phyloP scores from a whole-genome alignment of 106 monocot genomes.

The Phalaenopsis aphrodite region DNA sequence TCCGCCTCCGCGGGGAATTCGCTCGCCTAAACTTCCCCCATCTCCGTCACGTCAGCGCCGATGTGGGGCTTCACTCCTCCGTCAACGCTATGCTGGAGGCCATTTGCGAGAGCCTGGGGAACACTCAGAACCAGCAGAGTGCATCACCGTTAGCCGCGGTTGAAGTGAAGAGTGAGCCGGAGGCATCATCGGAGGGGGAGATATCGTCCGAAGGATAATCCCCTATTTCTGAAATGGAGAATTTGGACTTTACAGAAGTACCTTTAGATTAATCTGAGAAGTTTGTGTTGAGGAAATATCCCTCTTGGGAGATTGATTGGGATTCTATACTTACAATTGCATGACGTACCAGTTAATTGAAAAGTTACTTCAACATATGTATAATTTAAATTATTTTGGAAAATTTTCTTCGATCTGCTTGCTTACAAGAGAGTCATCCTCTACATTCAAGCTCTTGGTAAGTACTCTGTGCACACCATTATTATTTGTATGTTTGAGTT shows the following conservation, averaged over 20 bases:
- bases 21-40: slow-evolving; percentile 53
- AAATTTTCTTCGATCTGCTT: no score
- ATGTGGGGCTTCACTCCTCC: slow-evolving; percentile 4
- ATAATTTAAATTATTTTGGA: no score
- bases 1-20: slow-evolving; percentile 45
- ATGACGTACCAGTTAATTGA: no score
- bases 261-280: slow-evolving; percentile 17
- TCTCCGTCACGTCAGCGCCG: background rate
- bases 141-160: background rate
- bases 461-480: no score
- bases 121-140: background rate
- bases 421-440: no score
- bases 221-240: slow-evolving; percentile 6
- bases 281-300: slow-evolving; percentile 17
- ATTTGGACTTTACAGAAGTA: slow-evolving; percentile 14
- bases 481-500: no score
- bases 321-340: slow-evolving; percentile 23
- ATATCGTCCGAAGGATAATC: background rate
- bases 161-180: background rate
- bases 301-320: slow-evolving; percentile 23
- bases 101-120: slow-evolving; percentile 11
- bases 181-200: background rate
- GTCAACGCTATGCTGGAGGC: slow-evolving; percentile 15
- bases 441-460: no score
- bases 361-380: no score